phyloP scores from a whole-genome alignment of 169 alveolate genomes.

The Miamiensis avidus region DNA sequence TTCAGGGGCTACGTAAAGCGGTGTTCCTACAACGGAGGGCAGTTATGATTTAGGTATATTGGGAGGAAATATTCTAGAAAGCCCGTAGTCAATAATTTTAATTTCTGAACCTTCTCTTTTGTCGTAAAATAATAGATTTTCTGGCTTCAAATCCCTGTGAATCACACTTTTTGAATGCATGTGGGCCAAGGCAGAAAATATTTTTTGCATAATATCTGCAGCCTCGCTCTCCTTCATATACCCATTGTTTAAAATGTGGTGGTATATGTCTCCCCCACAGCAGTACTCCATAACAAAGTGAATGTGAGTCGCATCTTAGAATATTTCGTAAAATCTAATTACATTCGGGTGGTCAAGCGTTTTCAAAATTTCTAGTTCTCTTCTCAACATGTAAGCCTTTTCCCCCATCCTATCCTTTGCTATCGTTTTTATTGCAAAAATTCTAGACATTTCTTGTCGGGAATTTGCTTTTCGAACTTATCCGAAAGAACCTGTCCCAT shows the following conservation, averaged over 20 bases:
- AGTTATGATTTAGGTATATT: conserved; percentile 10
- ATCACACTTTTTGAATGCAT: conserved; percentile 78
- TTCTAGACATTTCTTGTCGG: neutral
- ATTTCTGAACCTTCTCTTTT: conserved; percentile 42
- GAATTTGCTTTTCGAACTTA: conserved; percentile 16
- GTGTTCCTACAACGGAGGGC: conserved; percentile 60
- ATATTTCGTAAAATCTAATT: conserved; percentile 73
- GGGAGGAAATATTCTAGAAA: conserved; percentile 12
- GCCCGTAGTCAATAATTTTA: conserved; percentile 71
- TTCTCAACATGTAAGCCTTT: conserved; percentile 31
- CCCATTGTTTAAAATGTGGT: conserved; percentile 55
- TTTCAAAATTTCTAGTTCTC: conserved; percentile 72
- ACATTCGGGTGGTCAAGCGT: conserved; percentile 84
- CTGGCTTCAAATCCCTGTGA: conserved; percentile 80
- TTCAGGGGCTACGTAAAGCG: conserved; percentile 73
- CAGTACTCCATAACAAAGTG: conserved; percentile 81
- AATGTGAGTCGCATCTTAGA: conserved; percentile 62
- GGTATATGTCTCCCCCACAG: conserved; percentile 78
- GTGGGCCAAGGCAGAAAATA: conserved; percentile 78
- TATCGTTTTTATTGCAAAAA: conserved; percentile 56
- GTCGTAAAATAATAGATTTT: conserved; percentile 58
- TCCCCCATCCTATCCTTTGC: conserved; percentile 32
- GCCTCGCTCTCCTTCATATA: conserved; percentile 76
- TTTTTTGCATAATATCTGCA: conserved; percentile 61
- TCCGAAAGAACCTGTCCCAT: conserved; percentile 35